Evolutionary conservation across 345 rosid genomes (phyloP).

Genomic region (Syzygium aqueum): DNA sequence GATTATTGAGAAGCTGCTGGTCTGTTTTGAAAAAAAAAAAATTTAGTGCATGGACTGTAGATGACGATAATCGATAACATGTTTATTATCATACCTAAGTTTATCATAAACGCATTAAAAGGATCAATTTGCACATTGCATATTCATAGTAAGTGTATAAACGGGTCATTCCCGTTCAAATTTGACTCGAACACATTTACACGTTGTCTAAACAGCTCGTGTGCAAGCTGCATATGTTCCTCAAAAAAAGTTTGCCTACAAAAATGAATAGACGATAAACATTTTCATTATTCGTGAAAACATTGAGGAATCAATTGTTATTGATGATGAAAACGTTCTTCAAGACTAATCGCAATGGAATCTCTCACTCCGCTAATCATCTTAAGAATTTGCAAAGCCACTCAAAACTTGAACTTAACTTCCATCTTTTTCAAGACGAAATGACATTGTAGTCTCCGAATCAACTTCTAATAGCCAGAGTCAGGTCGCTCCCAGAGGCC

Average conservation of each 20-base stretch:
- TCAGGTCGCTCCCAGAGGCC: too few relatives aligned
- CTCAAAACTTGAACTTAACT: neutral
- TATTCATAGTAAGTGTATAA: neutral
- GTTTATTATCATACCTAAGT: neutral
- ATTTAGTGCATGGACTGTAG: neutral
- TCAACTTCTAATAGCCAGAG: too few relatives aligned
- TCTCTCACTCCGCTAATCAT: neutral
- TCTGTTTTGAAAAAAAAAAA: neutral
- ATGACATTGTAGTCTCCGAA: too few relatives aligned
- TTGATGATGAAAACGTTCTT: too few relatives aligned
- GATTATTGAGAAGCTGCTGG: neutral
- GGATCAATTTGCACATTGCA: neutral
- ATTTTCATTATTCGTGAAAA: too few relatives aligned
- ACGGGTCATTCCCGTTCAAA: neutral
- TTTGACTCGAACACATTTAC: accelerated
- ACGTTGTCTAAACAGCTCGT: too few relatives aligned
- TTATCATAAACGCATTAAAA: neutral
- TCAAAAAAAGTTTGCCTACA: too few relatives aligned
- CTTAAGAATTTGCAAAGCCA: neutral
- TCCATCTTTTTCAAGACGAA: neutral
- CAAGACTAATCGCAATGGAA: too few relatives aligned
- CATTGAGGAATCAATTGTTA: too few relatives aligned
- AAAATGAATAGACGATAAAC: too few relatives aligned
- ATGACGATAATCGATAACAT: neutral
- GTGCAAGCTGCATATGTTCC: too few relatives aligned